Evolutionary conservation across 805 yeast species (phyloP).

Genomic region (Scheffersomyces coipomensis): DNA sequence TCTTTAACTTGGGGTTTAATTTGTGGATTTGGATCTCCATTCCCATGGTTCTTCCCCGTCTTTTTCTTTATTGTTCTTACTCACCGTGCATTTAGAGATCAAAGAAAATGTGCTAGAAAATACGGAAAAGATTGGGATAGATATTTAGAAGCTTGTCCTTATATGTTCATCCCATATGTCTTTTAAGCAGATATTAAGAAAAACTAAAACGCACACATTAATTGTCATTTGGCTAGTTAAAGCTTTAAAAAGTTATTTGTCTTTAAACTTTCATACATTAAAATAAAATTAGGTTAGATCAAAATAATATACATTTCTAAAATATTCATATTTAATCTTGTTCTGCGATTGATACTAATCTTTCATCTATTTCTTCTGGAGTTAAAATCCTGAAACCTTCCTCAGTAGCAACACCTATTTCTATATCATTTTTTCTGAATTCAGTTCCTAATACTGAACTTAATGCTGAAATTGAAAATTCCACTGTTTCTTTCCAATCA

Average conservation of each 20-base stretch:
- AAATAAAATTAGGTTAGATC: too few relatives aligned
- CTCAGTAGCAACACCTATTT: conserved; percentile 82
- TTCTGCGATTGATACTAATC: conserved; percentile 93
- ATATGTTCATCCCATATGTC: conserved; percentile 85
- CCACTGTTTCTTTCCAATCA: conserved; percentile 86
- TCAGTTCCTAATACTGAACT: conserved; percentile 89
- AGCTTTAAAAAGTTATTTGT: background rate
- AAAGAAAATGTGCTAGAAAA: conserved; percentile 77
- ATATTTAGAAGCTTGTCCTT: conserved; percentile 86
- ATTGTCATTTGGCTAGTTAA: background rate
- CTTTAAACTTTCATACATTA: background rate
- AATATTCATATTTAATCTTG: conserved; percentile 57
- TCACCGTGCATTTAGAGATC: conserved; percentile 89
- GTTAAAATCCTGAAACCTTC: conserved; percentile 71
- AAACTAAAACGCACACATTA: background rate
- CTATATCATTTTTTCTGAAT: conserved; percentile 89
- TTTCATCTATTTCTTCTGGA: conserved; percentile 89
- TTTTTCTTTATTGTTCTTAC: conserved; percentile 85
- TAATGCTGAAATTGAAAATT: conserved; percentile 81
- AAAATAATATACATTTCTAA: background rate
- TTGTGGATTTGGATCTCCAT: conserved; percentile 83
- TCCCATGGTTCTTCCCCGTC: conserved; percentile 95
- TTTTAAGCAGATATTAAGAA: conserved; percentile 32
- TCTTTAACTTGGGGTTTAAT: conserved; percentile 87
- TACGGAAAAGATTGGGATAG: conserved; percentile 94